phyloP scores from a whole-genome alignment of 2,329 filamentous ascomycete genomes.

The Periconia sp. region DNA sequence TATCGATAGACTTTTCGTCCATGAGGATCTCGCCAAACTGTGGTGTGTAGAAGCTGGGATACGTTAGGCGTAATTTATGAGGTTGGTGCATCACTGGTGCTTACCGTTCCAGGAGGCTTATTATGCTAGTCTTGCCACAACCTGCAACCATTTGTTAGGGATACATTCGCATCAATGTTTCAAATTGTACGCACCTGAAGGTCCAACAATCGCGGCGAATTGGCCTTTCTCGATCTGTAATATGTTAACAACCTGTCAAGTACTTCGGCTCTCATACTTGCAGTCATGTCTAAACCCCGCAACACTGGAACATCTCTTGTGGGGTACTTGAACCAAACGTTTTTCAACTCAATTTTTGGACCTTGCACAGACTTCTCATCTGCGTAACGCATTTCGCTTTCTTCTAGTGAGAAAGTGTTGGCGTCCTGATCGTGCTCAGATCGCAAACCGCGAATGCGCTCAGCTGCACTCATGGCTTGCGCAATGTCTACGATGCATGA shows the following conservation, averaged over 20 bases:
- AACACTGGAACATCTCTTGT: constrained; percentile 87
- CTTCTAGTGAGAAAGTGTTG: no score
- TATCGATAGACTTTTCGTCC: no score
- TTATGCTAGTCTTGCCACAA: constrained; percentile 64
- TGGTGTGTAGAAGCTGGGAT: no score
- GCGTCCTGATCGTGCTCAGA: neutral
- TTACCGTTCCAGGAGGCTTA: no score
- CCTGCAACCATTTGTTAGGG: constrained; percentile 55
- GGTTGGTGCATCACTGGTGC: no score
- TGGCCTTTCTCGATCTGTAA: constrained; percentile 8
- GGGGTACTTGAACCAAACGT: constrained; percentile 89
- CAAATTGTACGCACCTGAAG: no score
- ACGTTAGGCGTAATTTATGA: no score
- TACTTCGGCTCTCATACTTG: no score
- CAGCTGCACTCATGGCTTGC: constrained; percentile 23
- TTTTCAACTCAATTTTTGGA: constrained; percentile 68
- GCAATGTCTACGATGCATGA: constrained; percentile 21
- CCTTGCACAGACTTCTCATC: neutral
- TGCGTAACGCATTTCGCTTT: no score
- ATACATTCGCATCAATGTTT: neutral
- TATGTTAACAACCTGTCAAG: no score
- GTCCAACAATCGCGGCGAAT: constrained; percentile 16
- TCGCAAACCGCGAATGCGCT: constrained; percentile 19
- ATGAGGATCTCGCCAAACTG: no score
- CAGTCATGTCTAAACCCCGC: constrained; percentile 36